These are phyloP conservation scores for Trichoderma atrobrunneum DNA, from an alignment of 2,329 filamentous ascomycete genomes.

Conservation along the genomic window DNA sequence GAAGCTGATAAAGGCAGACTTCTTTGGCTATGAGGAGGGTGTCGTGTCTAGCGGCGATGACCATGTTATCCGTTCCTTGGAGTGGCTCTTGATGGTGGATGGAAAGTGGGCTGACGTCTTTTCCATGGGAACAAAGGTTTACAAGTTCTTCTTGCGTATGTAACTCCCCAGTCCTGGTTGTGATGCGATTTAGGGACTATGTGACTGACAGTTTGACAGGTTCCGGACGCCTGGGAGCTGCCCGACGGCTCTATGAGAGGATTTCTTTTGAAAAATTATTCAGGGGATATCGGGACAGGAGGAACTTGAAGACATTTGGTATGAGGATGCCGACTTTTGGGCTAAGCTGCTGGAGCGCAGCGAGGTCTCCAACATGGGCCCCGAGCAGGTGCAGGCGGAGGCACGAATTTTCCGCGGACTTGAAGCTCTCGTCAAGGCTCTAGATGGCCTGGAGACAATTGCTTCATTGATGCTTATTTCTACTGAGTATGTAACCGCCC, in stretches of 20 bases:
- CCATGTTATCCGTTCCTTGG: constrained; percentile 71
- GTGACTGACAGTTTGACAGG: constrained; percentile 33
- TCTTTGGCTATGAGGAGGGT: constrained; percentile 62
- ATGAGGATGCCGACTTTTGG: constrained; percentile 43
- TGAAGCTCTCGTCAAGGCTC: constrained; percentile 61
- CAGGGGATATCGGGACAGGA: constrained; percentile 39
- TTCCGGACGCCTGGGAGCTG: constrained; percentile 51
- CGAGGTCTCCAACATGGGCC: constrained; percentile 36
- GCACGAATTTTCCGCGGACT: constrained; percentile 66
- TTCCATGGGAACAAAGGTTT: constrained; percentile 64
- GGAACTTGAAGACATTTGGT: constrained; percentile 37
- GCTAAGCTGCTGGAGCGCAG: constrained; percentile 36
- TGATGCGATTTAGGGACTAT: background rate
- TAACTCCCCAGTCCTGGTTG: constrained; percentile 23
- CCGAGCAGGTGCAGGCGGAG: constrained; percentile 48
- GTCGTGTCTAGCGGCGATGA: constrained; percentile 61
- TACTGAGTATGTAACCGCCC: constrained; percentile 45
- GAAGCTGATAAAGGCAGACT: constrained; percentile 65
- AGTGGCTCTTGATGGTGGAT: constrained; percentile 78
- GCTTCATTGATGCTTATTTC: constrained; percentile 53
- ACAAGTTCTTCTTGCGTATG: constrained; percentile 82
- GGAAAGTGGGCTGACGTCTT: constrained; percentile 72
- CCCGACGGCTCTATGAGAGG: constrained; percentile 51
- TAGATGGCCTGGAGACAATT: constrained; percentile 68
- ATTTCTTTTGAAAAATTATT: constrained; percentile 52